Evolutionary conservation across 306 rosid genomes (phyloP).

Genomic region (Mimosa bimucronata): DNA sequence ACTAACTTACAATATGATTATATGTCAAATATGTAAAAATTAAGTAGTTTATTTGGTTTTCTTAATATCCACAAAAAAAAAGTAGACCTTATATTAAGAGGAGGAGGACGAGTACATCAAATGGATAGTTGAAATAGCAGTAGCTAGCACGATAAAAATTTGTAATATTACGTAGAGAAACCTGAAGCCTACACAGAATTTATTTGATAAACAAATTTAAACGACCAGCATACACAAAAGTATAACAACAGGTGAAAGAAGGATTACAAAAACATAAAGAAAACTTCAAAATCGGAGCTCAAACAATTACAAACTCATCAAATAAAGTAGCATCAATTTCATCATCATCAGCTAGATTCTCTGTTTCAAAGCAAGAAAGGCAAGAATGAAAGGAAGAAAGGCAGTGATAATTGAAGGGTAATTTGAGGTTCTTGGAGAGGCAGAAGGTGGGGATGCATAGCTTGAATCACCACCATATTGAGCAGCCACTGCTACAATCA

Average conservation of each 20-base stretch:
- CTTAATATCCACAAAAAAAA: no score
- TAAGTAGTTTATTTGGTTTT: no score
- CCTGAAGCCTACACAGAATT: not conserved
- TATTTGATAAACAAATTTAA: not conserved
- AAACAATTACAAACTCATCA: not conserved
- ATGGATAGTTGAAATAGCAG: no score
- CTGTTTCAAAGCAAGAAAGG: constrained; percentile 13
- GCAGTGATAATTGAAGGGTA: constrained; percentile 34
- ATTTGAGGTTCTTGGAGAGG: constrained; percentile 25
- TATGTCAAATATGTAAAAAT: no score
- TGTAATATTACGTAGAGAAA: no score
- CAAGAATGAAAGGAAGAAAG: constrained; percentile 28
- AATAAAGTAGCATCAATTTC: not conserved
- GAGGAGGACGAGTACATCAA: no score
- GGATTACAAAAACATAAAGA: not conserved
- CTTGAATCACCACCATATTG: not conserved
- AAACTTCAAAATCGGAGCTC: not conserved
- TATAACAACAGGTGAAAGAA: not conserved
- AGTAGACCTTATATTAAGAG: no score
- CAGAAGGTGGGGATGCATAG: not conserved
- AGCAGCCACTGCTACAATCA: constrained; percentile 34
- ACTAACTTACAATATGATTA: no score
- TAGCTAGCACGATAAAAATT: no score
- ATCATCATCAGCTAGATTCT: not conserved
- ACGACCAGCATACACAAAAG: not conserved